Percentiles rank a stretch among this genome's conserved stretches.
Conservation (phyloP, 768 basidiomycete species). For the Chalciporus piperatus region DNA sequence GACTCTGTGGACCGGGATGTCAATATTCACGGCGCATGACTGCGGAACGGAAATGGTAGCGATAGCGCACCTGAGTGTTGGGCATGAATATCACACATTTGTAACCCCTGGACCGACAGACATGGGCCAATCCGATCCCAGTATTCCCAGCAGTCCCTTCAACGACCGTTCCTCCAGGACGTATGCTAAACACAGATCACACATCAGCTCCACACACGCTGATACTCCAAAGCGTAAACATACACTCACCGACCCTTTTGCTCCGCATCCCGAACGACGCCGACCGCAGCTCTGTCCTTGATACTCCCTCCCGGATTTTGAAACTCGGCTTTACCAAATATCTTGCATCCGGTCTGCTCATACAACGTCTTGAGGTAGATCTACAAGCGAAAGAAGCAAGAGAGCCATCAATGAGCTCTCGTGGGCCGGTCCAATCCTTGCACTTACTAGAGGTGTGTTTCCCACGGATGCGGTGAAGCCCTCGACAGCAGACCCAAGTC, state of each 20-base stretch:
- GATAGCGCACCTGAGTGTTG: slow-evolving; percentile 68
- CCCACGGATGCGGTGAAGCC: slow-evolving; percentile 90
- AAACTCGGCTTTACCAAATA: slow-evolving; percentile 96
- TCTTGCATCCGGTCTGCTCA: slow-evolving; percentile 75
- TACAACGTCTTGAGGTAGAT: slow-evolving; percentile 82
- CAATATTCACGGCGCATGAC: neutral
- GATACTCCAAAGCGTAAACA: neutral
- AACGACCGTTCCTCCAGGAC: slow-evolving; percentile 93
- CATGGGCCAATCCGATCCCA: slow-evolving; percentile 92
- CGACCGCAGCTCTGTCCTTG: slow-evolving; percentile 95
- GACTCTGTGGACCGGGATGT: slow-evolving; percentile 54
- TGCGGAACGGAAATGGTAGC: neutral
- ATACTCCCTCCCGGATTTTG: slow-evolving; percentile 98
- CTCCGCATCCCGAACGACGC: slow-evolving; percentile 85
- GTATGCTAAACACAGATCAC: slow-evolving; percentile 47
- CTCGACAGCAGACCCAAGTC: slow-evolving; percentile 50
- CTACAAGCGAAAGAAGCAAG: slow-evolving; percentile 36
- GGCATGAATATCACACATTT: slow-evolving; percentile 99
- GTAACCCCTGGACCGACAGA: slow-evolving; percentile 90
- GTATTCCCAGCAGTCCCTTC: slow-evolving; percentile 99
- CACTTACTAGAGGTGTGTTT: slow-evolving; percentile 84
- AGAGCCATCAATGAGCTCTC: slow-evolving; percentile 2
- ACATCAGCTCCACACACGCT: neutral
- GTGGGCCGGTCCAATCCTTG: neutral
- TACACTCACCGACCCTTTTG: slow-evolving; percentile 66